Evolutionary conservation across 352 stramenopile genomes (phyloP).

Genomic region (Phytophthora europaea): DNA sequence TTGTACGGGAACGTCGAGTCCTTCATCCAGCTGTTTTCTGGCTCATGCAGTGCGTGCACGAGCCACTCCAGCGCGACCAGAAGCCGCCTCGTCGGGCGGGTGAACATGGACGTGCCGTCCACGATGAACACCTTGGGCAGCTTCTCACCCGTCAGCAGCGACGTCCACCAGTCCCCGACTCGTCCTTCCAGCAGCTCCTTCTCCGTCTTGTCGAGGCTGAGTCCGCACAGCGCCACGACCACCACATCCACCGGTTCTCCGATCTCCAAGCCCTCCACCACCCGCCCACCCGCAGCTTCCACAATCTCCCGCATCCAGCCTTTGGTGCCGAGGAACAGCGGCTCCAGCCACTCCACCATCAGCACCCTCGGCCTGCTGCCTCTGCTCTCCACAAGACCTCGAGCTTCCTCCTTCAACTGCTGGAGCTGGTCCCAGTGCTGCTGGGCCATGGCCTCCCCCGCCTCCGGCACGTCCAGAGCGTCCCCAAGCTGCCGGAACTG

Average conservation of each 20-base stretch:
- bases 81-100: constrained; percentile 65
- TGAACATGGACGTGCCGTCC: constrained; percentile 83
- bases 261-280: constrained; percentile 43
- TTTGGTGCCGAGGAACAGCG: constrained; percentile 68
- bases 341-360: constrained; percentile 82
- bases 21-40: constrained; percentile 36
- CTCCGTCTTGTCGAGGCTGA: constrained; percentile 57
- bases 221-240: constrained; percentile 71
- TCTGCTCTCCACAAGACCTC: constrained; percentile 18
- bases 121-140: constrained; percentile 57
- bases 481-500: constrained; percentile 65
- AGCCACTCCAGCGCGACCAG: constrained; percentile 71
- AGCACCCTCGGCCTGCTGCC: constrained; percentile 45
- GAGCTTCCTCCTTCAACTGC: constrained; percentile 32
- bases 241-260: constrained; percentile 48
- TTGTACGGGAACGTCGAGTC: constrained; percentile 59
- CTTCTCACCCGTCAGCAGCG: constrained; percentile 8
- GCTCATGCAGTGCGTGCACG: constrained; percentile 49
- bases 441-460: constrained; percentile 48
- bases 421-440: constrained; percentile 40
- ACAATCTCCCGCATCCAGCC: constrained; percentile 82
- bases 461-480: constrained; percentile 51
- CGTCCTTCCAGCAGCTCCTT: constrained; percentile 47
- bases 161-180: constrained; percentile 56
- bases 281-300: constrained; percentile 47